Evolutionary conservation across 2,329 filamentous ascomycete species (phyloP).

Genomic region (Chaetomium strumarium): DNA sequence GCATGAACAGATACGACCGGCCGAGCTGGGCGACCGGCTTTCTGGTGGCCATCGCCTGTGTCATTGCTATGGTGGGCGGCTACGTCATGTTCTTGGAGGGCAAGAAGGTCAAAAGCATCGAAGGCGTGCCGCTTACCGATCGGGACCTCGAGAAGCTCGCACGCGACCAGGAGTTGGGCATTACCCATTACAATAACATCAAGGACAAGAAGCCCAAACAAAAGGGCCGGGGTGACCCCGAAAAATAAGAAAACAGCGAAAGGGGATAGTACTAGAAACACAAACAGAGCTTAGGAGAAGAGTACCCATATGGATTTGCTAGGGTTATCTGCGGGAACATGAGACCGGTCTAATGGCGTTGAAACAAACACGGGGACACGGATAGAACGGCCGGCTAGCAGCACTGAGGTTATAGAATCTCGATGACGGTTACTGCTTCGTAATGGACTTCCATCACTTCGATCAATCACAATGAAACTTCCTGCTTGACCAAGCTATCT

Average conservation of each 20-base stretch:
- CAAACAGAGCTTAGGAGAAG: background rate
- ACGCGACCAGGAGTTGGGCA: conserved; percentile 48
- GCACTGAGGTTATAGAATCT: background rate
- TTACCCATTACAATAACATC: conserved; percentile 54
- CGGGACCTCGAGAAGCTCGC: conserved; percentile 47
- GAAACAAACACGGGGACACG: background rate
- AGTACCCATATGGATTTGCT: background rate
- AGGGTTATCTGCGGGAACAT: background rate
- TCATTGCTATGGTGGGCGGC: conserved; percentile 62
- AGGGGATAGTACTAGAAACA: background rate
- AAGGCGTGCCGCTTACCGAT: conserved; percentile 61
- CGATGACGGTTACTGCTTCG: background rate
- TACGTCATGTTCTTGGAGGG: conserved; percentile 66
- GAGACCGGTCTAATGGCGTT: conserved; percentile 9
- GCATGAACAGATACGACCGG: conserved; percentile 63
- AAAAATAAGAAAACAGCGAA: conserved; percentile 14
- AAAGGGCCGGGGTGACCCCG: conserved; percentile 29
- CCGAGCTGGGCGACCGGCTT: conserved; percentile 75
- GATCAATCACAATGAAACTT: too few relatives aligned
- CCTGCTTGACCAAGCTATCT: too few relatives aligned
- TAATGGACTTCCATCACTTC: too few relatives aligned
- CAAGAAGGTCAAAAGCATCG: conserved; percentile 63
- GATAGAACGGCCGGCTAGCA: background rate
- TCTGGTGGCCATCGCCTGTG: conserved; percentile 69
- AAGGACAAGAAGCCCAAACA: conserved; percentile 46